These are phyloP conservation scores for Albugo candida DNA, from an alignment of 352 stramenopile genomes.

Conservation along the genomic window DNA sequence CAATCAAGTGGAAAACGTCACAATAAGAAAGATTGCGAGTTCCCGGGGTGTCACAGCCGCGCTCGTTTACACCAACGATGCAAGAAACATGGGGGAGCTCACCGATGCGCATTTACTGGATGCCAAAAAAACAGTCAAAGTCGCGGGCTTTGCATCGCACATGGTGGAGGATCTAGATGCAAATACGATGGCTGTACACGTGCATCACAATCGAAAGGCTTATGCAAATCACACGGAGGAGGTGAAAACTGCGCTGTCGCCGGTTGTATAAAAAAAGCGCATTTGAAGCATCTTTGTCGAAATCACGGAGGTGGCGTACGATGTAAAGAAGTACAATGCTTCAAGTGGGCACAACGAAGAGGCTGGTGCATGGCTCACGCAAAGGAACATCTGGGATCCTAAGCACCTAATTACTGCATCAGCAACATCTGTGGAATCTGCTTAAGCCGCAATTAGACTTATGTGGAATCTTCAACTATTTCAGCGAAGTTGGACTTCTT, in stretches of 20 bases:
- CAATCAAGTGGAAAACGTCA: no score
- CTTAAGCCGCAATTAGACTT: no score
- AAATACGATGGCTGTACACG: slow-evolving; percentile 59
- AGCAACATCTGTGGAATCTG: no score
- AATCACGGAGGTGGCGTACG: slow-evolving; percentile 72
- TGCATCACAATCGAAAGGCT: slow-evolving; percentile 64
- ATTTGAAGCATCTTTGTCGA: slow-evolving; percentile 67
- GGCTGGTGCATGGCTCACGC: slow-evolving; percentile 79
- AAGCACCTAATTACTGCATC: neutral
- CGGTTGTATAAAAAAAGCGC: slow-evolving; percentile 71
- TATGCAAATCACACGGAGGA: slow-evolving; percentile 72
- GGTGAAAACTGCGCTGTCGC: slow-evolving; percentile 66
- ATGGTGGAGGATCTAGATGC: slow-evolving; percentile 62
- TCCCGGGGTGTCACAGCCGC: slow-evolving; percentile 50
- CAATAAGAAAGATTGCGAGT: slow-evolving; percentile 27
- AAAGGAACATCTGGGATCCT: slow-evolving; percentile 45
- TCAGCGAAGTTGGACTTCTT: no score
- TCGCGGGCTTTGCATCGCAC: slow-evolving; percentile 63
- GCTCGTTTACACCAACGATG: slow-evolving; percentile 72
- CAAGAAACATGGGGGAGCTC: slow-evolving; percentile 77
- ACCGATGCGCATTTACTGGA: slow-evolving; percentile 66
- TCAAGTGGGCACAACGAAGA: slow-evolving; percentile 75
- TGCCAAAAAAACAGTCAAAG: slow-evolving; percentile 80
- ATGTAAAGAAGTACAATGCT: slow-evolving; percentile 60
- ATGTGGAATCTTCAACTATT: no score